These are phyloP conservation scores for Bipolaris bicolor DNA, from an alignment of 2,329 filamentous ascomycete species.

Conservation along the genomic window DNA sequence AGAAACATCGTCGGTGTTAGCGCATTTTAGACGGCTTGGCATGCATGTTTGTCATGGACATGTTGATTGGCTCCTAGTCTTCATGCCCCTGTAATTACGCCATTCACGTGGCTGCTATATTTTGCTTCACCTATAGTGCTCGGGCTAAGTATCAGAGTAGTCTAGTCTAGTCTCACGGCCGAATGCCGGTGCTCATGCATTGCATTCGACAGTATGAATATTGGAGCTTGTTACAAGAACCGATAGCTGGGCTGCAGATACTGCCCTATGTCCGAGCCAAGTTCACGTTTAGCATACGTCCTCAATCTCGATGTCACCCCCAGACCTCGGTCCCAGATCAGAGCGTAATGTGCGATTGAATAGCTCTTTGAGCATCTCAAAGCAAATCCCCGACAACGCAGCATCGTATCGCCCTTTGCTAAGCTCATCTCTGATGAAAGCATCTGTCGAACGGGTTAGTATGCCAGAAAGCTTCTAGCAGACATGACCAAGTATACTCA, in stretches of 20 bases:
- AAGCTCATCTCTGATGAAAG: constrained; percentile 90
- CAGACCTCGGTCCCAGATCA: constrained; percentile 74
- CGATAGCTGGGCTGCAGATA: no score
- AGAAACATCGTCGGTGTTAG: constrained; percentile 35
- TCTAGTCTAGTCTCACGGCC: neutral
- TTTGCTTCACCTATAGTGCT: neutral
- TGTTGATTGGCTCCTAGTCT: constrained; percentile 6
- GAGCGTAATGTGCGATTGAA: constrained; percentile 79
- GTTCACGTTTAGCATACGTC: constrained; percentile 63
- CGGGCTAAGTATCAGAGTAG: no score
- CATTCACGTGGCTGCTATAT: neutral
- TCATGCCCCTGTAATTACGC: neutral
- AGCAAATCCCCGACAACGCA: constrained; percentile 83
- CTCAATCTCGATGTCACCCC: constrained; percentile 67
- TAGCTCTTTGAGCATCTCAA: constrained; percentile 86
- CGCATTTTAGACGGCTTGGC: constrained; percentile 22
- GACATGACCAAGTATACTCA: constrained; percentile 46
- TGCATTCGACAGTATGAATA: no score
- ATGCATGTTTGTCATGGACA: constrained; percentile 7
- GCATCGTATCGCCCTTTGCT: constrained; percentile 95
- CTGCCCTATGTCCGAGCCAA: no score
- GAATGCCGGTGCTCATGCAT: neutral
- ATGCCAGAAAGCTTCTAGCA: neutral
- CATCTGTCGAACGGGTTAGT: constrained; percentile 58
- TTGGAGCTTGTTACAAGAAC: no score